A percentile compares a stretch with the other conserved stretches of the same genome.
Conservation (phyloP, 2,329 filamentous ascomycete genomes). For the Moelleriella libera region DNA sequence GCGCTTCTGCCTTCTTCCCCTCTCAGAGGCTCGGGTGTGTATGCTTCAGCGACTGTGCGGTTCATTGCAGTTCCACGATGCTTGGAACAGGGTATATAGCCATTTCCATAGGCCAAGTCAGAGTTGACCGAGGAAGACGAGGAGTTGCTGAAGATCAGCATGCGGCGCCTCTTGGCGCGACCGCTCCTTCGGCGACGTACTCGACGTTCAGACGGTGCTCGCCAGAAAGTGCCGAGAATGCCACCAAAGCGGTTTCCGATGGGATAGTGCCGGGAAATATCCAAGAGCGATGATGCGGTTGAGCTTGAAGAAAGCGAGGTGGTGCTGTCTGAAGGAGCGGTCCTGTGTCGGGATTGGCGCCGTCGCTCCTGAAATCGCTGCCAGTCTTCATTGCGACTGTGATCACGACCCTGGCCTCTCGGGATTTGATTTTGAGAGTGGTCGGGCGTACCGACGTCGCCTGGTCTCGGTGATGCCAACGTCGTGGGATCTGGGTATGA, state of each 20-base stretch:
- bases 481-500: conserved; percentile 4
- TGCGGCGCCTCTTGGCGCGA: conserved; percentile 33
- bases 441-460: not conserved
- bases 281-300: conserved; percentile 45
- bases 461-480: conserved; percentile 3
- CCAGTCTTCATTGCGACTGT: conserved; percentile 1
- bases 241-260: conserved; percentile 33
- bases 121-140: conserved; percentile 55
- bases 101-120: conserved; percentile 53
- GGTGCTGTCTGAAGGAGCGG: conserved; percentile 18
- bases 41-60: conserved; percentile 1
- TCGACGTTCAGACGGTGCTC: conserved; percentile 40
- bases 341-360: conserved; percentile 3
- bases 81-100: conserved; percentile 32
- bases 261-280: conserved; percentile 46
- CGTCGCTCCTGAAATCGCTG: conserved; percentile 6
- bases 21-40: not conserved
- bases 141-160: conserved; percentile 45
- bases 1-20: not conserved
- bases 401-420: not conserved
- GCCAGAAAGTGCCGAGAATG: conserved; percentile 49
- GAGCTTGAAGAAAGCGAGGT: conserved; percentile 30
- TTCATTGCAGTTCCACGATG: conserved; percentile 9
- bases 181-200: conserved; percentile 22
- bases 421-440: not conserved